A percentile compares a stretch with the other conserved stretches of the same genome.
These are phyloP conservation scores for Ogataea glucozyma DNA, from an alignment of 805 yeast genomes.

Conservation along the genomic window DNA sequence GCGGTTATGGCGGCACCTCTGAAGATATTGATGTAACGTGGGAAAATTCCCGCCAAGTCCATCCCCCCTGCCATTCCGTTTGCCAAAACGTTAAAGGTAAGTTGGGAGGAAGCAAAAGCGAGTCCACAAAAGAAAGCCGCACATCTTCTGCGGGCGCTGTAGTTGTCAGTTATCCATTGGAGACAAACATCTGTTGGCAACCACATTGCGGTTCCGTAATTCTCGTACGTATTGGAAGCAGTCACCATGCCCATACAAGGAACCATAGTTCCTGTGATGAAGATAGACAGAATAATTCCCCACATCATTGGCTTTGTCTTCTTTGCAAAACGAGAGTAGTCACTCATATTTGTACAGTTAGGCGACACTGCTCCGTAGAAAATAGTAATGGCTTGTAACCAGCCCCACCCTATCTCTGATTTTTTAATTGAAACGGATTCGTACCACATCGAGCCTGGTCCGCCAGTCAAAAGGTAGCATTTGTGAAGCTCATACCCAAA, in stretches of 20 bases:
- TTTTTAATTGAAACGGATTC: conserved; percentile 15
- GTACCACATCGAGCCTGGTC: conserved; percentile 16
- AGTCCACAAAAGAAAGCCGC: conserved; percentile 21
- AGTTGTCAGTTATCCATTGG: conserved; percentile 29
- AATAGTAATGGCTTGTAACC: conserved; percentile 40
- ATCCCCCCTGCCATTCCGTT: conserved; percentile 10
- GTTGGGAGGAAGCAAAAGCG: conserved; percentile 58
- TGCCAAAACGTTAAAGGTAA: conserved; percentile 53
- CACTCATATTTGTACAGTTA: conserved; percentile 32
- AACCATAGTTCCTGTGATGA: conserved; percentile 23
- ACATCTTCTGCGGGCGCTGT: conserved; percentile 11
- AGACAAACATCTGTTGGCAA: conserved; percentile 41
- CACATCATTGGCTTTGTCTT: conserved; percentile 27
- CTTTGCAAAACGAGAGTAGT: conserved; percentile 39
- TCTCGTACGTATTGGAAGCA: conserved; percentile 30
- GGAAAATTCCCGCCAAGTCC: conserved; percentile 41
- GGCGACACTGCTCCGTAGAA: conserved; percentile 36
- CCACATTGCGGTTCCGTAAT: conserved; percentile 44
- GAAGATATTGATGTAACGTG: conserved; percentile 56
- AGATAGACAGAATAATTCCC: conserved; percentile 9
- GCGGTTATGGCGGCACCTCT: conserved; percentile 46
- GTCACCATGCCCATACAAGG: conserved; percentile 27
- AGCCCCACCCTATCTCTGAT: conserved; percentile 38
- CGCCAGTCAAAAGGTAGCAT: conserved; percentile 9
- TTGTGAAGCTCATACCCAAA: conserved; percentile 14